These are phyloP conservation scores for Tylopilus microsporus DNA, from an alignment of 1,284 basidiomycete species.

Conservation along the genomic window DNA sequence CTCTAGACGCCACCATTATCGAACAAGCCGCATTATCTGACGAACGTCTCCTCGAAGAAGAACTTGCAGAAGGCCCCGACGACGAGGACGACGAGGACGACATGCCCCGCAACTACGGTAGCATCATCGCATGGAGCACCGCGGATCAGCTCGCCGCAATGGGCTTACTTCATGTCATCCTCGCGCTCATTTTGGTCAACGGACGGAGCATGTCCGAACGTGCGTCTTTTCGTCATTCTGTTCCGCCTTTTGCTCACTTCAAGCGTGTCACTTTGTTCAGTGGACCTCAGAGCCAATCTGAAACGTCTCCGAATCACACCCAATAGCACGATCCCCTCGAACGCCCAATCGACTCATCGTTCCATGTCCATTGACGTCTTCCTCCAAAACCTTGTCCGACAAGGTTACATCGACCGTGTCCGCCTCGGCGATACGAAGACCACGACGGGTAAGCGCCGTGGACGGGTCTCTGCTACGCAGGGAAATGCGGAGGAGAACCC, in stretches of 20 bases:
- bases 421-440: slow-evolving; percentile 44
- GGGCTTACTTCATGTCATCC: slow-evolving; percentile 65
- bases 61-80: slow-evolving; percentile 37
- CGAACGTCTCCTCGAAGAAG: slow-evolving; percentile 49
- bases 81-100: slow-evolving; percentile 39
- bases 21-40: slow-evolving; percentile 53
- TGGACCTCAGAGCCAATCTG: slow-evolving; percentile 57
- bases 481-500: slow-evolving; percentile 45
- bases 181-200: slow-evolving; percentile 67
- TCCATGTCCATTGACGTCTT: slow-evolving; percentile 51
- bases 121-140: slow-evolving; percentile 63
- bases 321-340: slow-evolving; percentile 42
- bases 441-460: slow-evolving; percentile 47
- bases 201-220: slow-evolving; percentile 64
- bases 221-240: slow-evolving; percentile 32
- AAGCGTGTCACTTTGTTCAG: slow-evolving; percentile 27
- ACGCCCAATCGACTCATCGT: slow-evolving; percentile 45
- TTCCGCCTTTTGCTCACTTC: slow-evolving; percentile 8
- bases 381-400: slow-evolving; percentile 53
- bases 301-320: slow-evolving; percentile 56
- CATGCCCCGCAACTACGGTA: slow-evolving; percentile 47
- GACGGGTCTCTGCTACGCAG: slow-evolving; percentile 41
- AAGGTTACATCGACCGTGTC: slow-evolving; percentile 63
- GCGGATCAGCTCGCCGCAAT: slow-evolving; percentile 58
- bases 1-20: slow-evolving; percentile 53